These are phyloP conservation scores for Panaeolus papilionaceus DNA, from an alignment of 768 basidiomycete species.

Conservation along the genomic window DNA sequence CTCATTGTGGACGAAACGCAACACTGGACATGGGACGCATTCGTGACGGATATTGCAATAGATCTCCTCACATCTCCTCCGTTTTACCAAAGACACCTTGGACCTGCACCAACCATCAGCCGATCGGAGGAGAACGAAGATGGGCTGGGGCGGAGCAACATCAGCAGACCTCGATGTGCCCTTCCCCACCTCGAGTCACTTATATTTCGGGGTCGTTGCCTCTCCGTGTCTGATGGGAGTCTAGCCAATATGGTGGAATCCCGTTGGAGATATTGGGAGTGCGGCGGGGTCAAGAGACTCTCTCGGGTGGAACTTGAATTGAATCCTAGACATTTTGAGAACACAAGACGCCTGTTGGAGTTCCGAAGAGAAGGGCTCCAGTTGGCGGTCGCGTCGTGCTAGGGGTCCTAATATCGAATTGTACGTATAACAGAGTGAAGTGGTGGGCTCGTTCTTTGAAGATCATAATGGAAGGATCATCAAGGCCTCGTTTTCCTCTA, in stretches of 20 bases:
- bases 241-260: conserved; percentile 44
- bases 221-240: conserved; percentile 36
- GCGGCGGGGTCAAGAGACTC: conserved; percentile 31
- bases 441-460: background rate
- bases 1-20: conserved; percentile 40
- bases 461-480: background rate
- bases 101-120: background rate
- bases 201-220: conserved; percentile 36
- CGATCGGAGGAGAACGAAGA: conserved; percentile 1
- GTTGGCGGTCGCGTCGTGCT: conserved; percentile 28
- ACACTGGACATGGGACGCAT: conserved; percentile 42
- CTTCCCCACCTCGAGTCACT: conserved; percentile 37
- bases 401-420: conserved; percentile 14
- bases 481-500: background rate
- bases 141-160: background rate
- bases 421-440: background rate
- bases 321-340: conserved; percentile 37
- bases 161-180: conserved; percentile 18
- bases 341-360: conserved; percentile 35
- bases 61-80: conserved; percentile 34
- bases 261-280: conserved; percentile 34
- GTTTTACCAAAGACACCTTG: conserved; percentile 4
- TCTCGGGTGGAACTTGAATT: conserved; percentile 36
- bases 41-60: conserved; percentile 36
- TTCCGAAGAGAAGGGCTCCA: conserved; percentile 41